Percentiles rank a stretch among this genome's conserved stretches.
These are phyloP conservation scores for Ustilago nuda DNA, from an alignment of 1,284 basidiomycete species.

Conservation along the genomic window DNA sequence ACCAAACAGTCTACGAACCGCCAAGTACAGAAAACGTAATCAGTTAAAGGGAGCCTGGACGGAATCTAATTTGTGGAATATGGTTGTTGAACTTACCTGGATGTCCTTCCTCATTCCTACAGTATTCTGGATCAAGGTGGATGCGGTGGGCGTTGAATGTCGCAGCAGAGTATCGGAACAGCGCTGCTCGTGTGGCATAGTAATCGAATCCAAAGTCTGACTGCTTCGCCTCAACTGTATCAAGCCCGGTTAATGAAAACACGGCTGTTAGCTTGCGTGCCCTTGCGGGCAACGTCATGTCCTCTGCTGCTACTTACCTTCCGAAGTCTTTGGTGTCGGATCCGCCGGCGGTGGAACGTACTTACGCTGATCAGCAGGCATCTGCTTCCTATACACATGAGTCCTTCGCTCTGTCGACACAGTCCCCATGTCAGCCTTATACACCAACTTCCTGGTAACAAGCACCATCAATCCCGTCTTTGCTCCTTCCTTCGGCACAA, in stretches of 20 bases:
- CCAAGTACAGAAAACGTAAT: no score
- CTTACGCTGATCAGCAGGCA: slow-evolving; percentile 27
- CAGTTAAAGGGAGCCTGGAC: no score
- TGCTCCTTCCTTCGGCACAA: slow-evolving; percentile 32
- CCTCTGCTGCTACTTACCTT: slow-evolving; percentile 20
- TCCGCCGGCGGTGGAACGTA: slow-evolving; percentile 14
- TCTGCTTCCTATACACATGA: slow-evolving; percentile 41
- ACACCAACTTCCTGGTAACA: slow-evolving; percentile 36
- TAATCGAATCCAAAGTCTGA: slow-evolving; percentile 51
- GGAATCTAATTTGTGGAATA: no score
- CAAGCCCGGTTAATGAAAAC: neutral
- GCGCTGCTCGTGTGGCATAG: slow-evolving; percentile 43
- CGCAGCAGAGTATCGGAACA: slow-evolving; percentile 66
- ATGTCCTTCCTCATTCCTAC: slow-evolving; percentile 59
- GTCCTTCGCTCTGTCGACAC: slow-evolving; percentile 38
- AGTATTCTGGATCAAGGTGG: slow-evolving; percentile 61
- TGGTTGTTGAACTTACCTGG: slow-evolving; percentile 16
- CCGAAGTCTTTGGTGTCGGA: slow-evolving; percentile 8
- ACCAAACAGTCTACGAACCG: slow-evolving; percentile 45
- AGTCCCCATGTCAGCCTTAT: slow-evolving; percentile 12
- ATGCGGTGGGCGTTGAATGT: slow-evolving; percentile 66
- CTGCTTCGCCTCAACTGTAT: slow-evolving; percentile 31
- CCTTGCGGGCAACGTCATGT: no score
- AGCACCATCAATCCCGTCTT: slow-evolving; percentile 49
- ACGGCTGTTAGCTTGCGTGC: neutral